Percentiles rank a stretch among this genome's conserved stretches.
phyloP scores from a whole-genome alignment of 495 filamentous ascomycete species.

The Peziza echinospora region DNA sequence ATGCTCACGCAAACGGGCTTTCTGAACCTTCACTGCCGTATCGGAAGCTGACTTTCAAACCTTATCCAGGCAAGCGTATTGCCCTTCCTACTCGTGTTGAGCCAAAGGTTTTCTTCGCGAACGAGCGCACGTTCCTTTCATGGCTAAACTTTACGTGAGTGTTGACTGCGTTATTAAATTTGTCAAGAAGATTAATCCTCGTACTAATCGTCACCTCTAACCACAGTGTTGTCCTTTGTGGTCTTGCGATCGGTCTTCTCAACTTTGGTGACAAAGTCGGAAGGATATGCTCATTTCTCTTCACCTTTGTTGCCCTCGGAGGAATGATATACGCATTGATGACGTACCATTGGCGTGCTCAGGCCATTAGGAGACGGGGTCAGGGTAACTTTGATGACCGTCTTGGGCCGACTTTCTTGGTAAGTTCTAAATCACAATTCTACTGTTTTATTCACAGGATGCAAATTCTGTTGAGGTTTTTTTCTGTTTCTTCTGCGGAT shows the following conservation, averaged over 20 bases:
- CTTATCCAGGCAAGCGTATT: conserved; percentile 86
- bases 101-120: conserved; percentile 99
- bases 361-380: conserved; percentile 71
- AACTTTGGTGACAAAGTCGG: conserved; percentile 93
- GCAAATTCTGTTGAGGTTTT: too few species aligned
- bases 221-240: conserved; percentile 79
- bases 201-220: too few species aligned
- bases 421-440: too few species aligned
- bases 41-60: too few species aligned
- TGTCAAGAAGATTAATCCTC: too few species aligned
- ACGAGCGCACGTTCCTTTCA: conserved; percentile 94
- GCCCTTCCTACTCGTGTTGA: conserved; percentile 94
- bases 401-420: conserved; percentile 74
- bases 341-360: conserved; percentile 93
- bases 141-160: conserved; percentile 71
- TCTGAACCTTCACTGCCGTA: too few species aligned
- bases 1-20: conserved; percentile 1
- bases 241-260: conserved; percentile 81
- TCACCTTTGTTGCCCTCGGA: conserved; percentile 85
- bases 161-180: too few species aligned
- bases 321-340: conserved; percentile 88
- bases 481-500: too few species aligned
- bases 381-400: conserved; percentile 93
- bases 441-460: too few species aligned
- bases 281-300: conserved; percentile 75